These are phyloP conservation scores for Opeltia flavorubescens DNA, from an alignment of 495 filamentous ascomycete genomes.

Conservation along the genomic window DNA sequence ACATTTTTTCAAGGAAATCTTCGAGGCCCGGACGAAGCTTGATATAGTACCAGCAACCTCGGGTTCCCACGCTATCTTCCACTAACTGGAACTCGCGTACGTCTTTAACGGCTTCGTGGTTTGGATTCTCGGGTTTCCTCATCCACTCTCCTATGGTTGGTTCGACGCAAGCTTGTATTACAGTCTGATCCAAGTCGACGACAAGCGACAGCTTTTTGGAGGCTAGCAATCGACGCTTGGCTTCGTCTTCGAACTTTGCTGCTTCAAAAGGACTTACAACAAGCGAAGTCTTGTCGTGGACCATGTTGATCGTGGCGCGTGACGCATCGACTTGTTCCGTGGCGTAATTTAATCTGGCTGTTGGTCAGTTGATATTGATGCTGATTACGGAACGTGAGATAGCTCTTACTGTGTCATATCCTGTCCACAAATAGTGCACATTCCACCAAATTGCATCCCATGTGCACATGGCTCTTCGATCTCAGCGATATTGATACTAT, in stretches of 20 bases:
- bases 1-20: slow-evolving; percentile 65
- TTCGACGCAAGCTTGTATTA: slow-evolving; percentile 96
- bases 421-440: slow-evolving; percentile 87
- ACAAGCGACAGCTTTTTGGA: slow-evolving; percentile 78
- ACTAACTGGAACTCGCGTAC: slow-evolving; percentile 74
- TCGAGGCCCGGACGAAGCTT: slow-evolving; percentile 90
- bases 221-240: slow-evolving; percentile 67
- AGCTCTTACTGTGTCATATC: slow-evolving; percentile 74
- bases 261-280: slow-evolving; percentile 62
- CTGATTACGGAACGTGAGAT: background rate
- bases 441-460: slow-evolving; percentile 73
- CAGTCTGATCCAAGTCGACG: slow-evolving; percentile 94
- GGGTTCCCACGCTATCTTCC: slow-evolving; percentile 64
- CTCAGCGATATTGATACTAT: slow-evolving; percentile 46
- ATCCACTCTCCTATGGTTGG: slow-evolving; percentile 95
- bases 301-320: slow-evolving; percentile 84
- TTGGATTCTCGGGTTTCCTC: slow-evolving; percentile 72
- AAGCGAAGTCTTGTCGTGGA: slow-evolving; percentile 77
- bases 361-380: background rate
- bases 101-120: slow-evolving; percentile 79
- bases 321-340: slow-evolving; percentile 46
- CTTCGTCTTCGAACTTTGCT: slow-evolving; percentile 64
- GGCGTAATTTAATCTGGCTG: slow-evolving; percentile 39
- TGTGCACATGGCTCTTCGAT: slow-evolving; percentile 89
- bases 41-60: slow-evolving; percentile 87